Evolutionary conservation across 1,284 basidiomycete species (phyloP).

Genomic region (Cryptococcus floricola): DNA sequence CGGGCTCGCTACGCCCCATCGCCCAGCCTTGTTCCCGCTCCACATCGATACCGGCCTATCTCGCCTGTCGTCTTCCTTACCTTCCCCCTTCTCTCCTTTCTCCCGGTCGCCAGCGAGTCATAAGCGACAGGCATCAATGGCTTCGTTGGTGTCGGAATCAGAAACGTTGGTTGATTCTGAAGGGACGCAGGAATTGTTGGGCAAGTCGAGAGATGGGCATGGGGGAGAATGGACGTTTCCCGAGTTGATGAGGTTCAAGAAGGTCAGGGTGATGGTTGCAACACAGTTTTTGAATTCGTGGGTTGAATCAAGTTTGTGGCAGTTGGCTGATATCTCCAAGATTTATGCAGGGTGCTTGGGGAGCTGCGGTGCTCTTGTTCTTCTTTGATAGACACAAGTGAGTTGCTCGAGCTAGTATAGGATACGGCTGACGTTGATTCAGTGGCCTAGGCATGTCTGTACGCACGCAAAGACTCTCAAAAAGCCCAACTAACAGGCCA

Average conservation of each 20-base stretch:
- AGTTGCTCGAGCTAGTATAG: slow-evolving; percentile 5
- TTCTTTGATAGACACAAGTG: slow-evolving; percentile 43
- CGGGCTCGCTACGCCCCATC: background rate
- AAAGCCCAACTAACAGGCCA: background rate
- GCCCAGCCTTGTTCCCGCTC: background rate
- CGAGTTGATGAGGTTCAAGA: slow-evolving; percentile 32
- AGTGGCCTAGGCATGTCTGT: slow-evolving; percentile 42
- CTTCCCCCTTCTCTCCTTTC: background rate
- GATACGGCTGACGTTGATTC: background rate
- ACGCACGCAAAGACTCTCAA: slow-evolving; percentile 2
- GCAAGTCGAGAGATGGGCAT: slow-evolving; percentile 7
- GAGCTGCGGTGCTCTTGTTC: slow-evolving; percentile 39
- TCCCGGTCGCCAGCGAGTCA: slow-evolving; percentile 5
- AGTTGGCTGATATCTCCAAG: slow-evolving; percentile 10
- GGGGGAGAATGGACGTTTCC: slow-evolving; percentile 32
- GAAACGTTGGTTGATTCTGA: slow-evolving; percentile 18
- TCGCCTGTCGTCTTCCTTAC: slow-evolving; percentile 2
- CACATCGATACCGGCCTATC: background rate
- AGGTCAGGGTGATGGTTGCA: slow-evolving; percentile 31
- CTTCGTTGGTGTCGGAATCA: slow-evolving; percentile 10
- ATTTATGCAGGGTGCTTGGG: slow-evolving; percentile 41
- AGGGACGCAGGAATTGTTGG: slow-evolving; percentile 11
- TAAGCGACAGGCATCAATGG: slow-evolving; percentile 7
- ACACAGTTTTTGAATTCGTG: slow-evolving; percentile 42
- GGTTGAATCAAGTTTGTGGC: slow-evolving; percentile 5